These are phyloP conservation scores for Neonectria sp. DNA, from an alignment of 2,329 filamentous ascomycete genomes.

Conservation along the genomic window DNA sequence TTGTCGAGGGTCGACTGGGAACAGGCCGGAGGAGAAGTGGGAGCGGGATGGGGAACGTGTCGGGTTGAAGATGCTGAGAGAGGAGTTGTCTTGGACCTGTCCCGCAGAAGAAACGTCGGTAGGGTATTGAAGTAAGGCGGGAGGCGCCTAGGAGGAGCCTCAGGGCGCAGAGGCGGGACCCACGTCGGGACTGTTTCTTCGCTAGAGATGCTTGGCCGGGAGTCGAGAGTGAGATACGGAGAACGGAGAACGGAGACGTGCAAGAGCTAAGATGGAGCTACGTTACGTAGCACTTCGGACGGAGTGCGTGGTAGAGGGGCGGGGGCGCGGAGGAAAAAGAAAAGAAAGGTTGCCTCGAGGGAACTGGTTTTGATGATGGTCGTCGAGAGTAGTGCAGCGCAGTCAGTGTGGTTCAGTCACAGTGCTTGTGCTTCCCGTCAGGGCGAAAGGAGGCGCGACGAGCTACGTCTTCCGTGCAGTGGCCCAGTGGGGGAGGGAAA, in stretches of 20 bases:
- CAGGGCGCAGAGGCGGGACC: conserved; percentile 47
- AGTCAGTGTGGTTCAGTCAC: neutral
- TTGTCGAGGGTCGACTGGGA: conserved; percentile 34
- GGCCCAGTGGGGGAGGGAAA: conserved; percentile 39
- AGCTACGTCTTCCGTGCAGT: conserved; percentile 16
- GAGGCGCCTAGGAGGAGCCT: conserved; percentile 38
- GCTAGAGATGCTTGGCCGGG: conserved; percentile 28
- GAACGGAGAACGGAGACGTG: conserved; percentile 29
- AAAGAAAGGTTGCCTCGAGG: conserved; percentile 41
- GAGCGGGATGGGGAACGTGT: conserved; percentile 27
- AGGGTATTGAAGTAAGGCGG: conserved; percentile 27
- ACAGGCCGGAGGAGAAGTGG: conserved; percentile 27
- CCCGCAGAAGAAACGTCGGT: conserved; percentile 48
- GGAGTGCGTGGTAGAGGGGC: conserved; percentile 25
- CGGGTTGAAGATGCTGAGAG: conserved; percentile 41
- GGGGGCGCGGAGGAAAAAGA: conserved; percentile 45
- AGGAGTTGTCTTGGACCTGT: conserved; percentile 28
- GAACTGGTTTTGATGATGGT: conserved; percentile 40
- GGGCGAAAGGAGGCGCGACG: conserved; percentile 44
- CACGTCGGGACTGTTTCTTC: conserved; percentile 50
- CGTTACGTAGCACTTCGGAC: conserved; percentile 33
- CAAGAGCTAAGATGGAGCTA: conserved; percentile 36
- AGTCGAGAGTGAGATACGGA: conserved; percentile 38
- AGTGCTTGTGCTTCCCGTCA: conserved; percentile 25
- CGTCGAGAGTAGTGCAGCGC: conserved; percentile 26